Evolutionary conservation across 345 rosid species (phyloP).

Genomic region (Eucalyptus cloeziana): DNA sequence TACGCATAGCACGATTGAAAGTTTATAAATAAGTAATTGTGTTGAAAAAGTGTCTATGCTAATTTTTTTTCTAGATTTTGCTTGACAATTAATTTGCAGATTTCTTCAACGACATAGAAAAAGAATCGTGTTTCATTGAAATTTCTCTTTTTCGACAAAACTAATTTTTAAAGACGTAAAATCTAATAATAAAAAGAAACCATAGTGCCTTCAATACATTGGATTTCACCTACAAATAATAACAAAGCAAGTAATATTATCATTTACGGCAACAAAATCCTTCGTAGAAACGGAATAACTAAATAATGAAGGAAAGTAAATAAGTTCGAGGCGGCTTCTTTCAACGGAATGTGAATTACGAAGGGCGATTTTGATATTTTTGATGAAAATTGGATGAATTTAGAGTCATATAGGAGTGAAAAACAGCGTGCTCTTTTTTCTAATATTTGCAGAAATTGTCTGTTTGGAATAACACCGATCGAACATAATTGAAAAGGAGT

Average conservation of each 20-base stretch:
- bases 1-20: neutral
- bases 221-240: neutral
- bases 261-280: neutral
- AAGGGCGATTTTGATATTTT: neutral
- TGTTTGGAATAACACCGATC: neutral
- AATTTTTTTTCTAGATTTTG: neutral
- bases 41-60: neutral
- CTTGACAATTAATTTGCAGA: neutral
- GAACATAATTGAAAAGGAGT: neutral
- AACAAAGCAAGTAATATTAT: neutral
- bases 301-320: neutral
- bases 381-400: neutral
- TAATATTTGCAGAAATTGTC: neutral
- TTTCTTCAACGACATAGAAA: fast-evolving
- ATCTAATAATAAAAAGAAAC: neutral
- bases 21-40: neutral
- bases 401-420: neutral
- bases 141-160: neutral
- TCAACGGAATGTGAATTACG: neutral
- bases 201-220: neutral
- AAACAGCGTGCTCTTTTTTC: neutral
- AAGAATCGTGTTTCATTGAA: neutral
- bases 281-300: neutral
- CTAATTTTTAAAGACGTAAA: neutral
- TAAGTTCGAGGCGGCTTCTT: neutral